phyloP scores from a whole-genome alignment of 2,329 filamentous ascomycete genomes.

The Ceratocystis smalleyi region DNA sequence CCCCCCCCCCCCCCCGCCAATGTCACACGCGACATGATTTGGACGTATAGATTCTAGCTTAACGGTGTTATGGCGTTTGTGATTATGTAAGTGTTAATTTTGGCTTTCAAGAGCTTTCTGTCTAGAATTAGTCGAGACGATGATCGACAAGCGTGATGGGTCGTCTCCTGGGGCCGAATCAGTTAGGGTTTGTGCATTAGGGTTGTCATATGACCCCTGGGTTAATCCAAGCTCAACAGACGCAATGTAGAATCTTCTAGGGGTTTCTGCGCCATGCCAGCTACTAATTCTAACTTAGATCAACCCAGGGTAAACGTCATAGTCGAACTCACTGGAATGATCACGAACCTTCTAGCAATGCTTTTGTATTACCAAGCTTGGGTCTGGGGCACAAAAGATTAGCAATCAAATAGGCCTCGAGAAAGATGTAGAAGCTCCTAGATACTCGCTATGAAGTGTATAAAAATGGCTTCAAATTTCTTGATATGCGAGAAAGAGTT shows the following conservation, averaged over 20 bases:
- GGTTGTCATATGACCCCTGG: too few relatives aligned
- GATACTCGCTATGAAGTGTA: conserved; percentile 1
- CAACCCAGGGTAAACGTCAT: neutral
- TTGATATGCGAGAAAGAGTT: neutral
- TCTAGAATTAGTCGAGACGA: neutral
- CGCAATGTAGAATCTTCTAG: neutral
- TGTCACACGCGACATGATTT: neutral
- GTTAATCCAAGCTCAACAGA: too few relatives aligned
- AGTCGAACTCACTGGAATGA: neutral
- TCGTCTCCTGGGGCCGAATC: too few relatives aligned
- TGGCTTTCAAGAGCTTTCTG: neutral
- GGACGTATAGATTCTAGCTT: neutral
- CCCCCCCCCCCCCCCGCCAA: too few relatives aligned
- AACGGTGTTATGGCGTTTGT: neutral
- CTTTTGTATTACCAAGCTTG: neutral
- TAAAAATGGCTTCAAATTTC: neutral
- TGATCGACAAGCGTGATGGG: too few relatives aligned
- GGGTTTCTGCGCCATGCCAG: neutral
- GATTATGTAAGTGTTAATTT: neutral
- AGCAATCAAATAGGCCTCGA: neutral
- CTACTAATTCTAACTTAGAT: neutral
- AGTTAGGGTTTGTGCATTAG: too few relatives aligned
- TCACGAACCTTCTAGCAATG: neutral
- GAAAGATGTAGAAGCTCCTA: conserved; percentile 6
- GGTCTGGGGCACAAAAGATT: neutral